Evolutionary conservation across 2,329 filamentous ascomycete genomes (phyloP).

Genomic region (Ophiocordyceps polyrhachis-furcata): DNA sequence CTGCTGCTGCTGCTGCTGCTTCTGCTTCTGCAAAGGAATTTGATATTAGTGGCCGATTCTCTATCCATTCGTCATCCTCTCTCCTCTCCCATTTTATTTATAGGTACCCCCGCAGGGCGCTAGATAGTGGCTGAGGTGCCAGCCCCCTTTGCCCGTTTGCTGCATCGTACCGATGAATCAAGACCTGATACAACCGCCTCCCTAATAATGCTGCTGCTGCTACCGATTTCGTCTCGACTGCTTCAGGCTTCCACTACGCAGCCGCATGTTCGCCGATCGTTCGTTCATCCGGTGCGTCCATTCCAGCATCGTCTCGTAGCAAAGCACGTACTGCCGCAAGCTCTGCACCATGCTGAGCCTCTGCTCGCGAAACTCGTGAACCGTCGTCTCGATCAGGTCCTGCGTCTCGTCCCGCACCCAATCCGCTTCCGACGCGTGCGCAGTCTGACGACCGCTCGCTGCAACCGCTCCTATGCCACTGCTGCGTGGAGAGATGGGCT

Average conservation of each 20-base stretch:
- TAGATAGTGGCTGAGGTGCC: too few species aligned
- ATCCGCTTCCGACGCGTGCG: neutral
- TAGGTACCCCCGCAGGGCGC: too few species aligned
- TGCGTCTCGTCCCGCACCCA: slow-evolving; percentile 55
- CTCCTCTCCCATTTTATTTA: too few species aligned
- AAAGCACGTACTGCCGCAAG: slow-evolving; percentile 80
- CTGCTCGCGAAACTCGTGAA: slow-evolving; percentile 79
- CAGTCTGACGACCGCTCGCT: neutral
- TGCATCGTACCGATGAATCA: too few species aligned
- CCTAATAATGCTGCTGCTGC: too few species aligned
- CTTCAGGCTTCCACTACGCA: slow-evolving; percentile 15
- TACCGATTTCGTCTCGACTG: slow-evolving; percentile 4
- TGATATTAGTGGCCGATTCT: too few species aligned
- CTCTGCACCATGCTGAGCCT: slow-evolving; percentile 94
- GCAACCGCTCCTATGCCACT: neutral
- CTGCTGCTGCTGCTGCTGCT: too few species aligned
- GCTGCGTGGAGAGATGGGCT: slow-evolving; percentile 11
- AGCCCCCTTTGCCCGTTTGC: too few species aligned
- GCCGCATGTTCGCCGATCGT: slow-evolving; percentile 7
- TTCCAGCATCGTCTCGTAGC: slow-evolving; percentile 86
- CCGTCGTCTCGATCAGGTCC: slow-evolving; percentile 71
- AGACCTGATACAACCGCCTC: too few species aligned
- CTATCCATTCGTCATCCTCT: too few species aligned
- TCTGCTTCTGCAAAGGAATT: too few species aligned
- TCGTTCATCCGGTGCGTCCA: slow-evolving; percentile 46